Evolutionary conservation across 2,329 filamentous ascomycete genomes (phyloP), one percentile per base, ranked within the genome.

Genomic region (Diaporthe amygdali): DNA sequence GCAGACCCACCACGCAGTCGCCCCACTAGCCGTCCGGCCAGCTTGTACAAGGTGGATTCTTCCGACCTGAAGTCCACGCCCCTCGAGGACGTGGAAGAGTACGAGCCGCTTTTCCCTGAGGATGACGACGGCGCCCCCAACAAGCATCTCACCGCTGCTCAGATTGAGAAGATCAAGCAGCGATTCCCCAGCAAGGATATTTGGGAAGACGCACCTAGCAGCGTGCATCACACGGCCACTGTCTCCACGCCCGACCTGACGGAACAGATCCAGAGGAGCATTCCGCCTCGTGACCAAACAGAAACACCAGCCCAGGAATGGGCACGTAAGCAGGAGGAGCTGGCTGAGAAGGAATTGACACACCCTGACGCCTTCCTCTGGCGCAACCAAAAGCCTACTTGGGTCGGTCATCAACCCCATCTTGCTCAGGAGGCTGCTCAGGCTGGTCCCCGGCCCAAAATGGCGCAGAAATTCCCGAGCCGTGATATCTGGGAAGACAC

Each of bases 171-270:
- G 74, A 82, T 87, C 70, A 89, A 90, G 74, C 92, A 92, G 72
- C 82, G 88, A 73, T 99, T 99, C 82, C 96, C 96, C 1, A 98
- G 95, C 81, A 93, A 95, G 80, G 96, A 99, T 79, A 90, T 98
- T 49, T 99, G 96, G 96, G 96, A 99, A 83, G 97, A 99, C 80
- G 92, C 94, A 0, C 96, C 97, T 5, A 93, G 91, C 78, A 97
- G 95, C 81, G 86, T 94, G 66, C 91, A 96, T 77, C 90, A 89
- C 77, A 92, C 90, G 41, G 91, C 95, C 3, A 95, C 94, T 72
- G 96, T 98, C 9, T 94, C 92, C 3, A 96, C 94, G 0, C 95
- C 95, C 1, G 93, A 95, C 75, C 83, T 78, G 74, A 81, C 72
- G 71, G 83, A 80, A 37, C 77, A 76, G 27, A 56, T 74, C 25